Evolutionary conservation across 116 monocot species (phyloP).

Genomic region (Zostera marina): DNA sequence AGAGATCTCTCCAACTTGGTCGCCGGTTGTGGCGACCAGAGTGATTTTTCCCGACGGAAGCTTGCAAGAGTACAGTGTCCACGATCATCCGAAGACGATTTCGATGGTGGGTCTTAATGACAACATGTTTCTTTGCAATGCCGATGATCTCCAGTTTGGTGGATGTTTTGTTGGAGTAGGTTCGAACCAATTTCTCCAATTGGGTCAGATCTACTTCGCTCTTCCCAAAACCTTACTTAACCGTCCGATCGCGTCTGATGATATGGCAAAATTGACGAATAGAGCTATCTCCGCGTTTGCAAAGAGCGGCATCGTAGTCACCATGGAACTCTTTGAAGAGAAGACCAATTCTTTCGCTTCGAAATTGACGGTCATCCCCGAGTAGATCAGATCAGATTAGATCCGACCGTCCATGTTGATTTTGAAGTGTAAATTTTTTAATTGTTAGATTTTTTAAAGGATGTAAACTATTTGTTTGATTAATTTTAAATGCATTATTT

Average conservation of each 20-base stretch:
- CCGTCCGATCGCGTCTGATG: constrained; percentile 4
- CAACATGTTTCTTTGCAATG: background rate
- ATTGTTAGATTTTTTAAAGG: too few species aligned
- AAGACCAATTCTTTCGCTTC: background rate
- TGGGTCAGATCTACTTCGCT: constrained; percentile 27
- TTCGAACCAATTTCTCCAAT: constrained; percentile 5
- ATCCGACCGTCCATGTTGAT: too few species aligned
- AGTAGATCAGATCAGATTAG: too few species aligned
- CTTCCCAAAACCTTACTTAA: constrained; percentile 14
- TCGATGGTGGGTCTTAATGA: background rate
- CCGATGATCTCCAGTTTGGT: background rate
- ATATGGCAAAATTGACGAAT: constrained; percentile 27
- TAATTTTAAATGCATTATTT: too few species aligned
- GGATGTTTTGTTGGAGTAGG: constrained; percentile 9
- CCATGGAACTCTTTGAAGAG: background rate
- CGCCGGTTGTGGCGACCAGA: background rate
- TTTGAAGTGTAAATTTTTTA: too few species aligned
- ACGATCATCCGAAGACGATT: background rate
- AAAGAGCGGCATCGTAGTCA: constrained; percentile 6
- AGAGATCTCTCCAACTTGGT: too few species aligned
- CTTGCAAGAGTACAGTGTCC: background rate
- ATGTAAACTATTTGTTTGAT: too few species aligned
- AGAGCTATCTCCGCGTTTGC: constrained; percentile 20
- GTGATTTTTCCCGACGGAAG: background rate
- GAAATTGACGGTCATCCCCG: background rate